These are phyloP conservation scores for Leishmania lainsoni DNA, from an alignment of 208 protist genomes.

Conservation along the genomic window DNA sequence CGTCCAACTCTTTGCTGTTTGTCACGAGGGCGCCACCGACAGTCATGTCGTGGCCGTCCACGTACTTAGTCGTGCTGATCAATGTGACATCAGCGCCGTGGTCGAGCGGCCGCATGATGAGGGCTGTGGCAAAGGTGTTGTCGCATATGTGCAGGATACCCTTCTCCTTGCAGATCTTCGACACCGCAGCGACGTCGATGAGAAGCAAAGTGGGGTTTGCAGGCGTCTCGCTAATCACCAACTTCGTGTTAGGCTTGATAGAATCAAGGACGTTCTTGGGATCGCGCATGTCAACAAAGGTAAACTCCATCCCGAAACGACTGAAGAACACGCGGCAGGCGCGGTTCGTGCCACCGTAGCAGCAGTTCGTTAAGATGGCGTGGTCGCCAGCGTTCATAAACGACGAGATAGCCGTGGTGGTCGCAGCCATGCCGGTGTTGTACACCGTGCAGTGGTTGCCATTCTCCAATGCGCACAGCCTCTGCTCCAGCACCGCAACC, in stretches of 20 bases:
- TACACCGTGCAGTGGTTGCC: constrained; percentile 88
- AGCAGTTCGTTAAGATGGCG: constrained; percentile 93
- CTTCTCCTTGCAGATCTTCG: constrained; percentile 79
- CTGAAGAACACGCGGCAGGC: constrained; percentile 88
- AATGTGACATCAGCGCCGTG: constrained; percentile 96
- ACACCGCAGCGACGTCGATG: constrained; percentile 89
- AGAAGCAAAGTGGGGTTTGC: constrained; percentile 96
- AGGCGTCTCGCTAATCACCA: constrained; percentile 96
- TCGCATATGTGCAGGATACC: constrained; percentile 94
- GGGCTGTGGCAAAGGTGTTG: constrained; percentile 97
- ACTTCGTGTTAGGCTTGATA: constrained; percentile 92
- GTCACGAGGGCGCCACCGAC: constrained; percentile 91
- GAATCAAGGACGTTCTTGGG: constrained; percentile 81
- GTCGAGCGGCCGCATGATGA: constrained; percentile 95
- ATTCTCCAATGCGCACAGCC: constrained; percentile 90
- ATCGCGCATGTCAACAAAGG: constrained; percentile 94
- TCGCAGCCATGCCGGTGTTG: constrained; percentile 91
- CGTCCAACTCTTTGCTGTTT: constrained; percentile 79
- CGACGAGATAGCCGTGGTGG: constrained; percentile 90
- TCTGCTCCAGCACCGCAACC: constrained; percentile 86
- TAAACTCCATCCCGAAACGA: constrained; percentile 91
- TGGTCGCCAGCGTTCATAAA: constrained; percentile 92
- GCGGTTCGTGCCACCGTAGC: constrained; percentile 96
- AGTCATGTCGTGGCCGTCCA: constrained; percentile 97
- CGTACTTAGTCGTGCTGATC: constrained; percentile 97